Evolutionary conservation across 768 basidiomycete species (phyloP), one percentile per base, ranked within the genome.

Genomic region (Phaffia australis): DNA sequence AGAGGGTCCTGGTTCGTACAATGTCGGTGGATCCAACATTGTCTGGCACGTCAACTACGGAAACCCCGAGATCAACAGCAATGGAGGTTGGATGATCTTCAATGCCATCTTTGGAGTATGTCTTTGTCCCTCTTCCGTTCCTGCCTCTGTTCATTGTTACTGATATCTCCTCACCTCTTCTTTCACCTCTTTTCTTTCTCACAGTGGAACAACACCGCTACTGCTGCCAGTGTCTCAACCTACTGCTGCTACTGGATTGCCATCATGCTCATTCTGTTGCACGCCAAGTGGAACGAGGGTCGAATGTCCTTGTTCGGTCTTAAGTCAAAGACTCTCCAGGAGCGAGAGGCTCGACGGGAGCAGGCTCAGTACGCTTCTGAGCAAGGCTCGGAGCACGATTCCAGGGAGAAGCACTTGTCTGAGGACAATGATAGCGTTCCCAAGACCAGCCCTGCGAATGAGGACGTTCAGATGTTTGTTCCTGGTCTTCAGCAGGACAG

Each of bases 181-280:
- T 14, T 6, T 29, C 52, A 32, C 52, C 14, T 47, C 9, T 49
- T 30, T 4, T 23, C 50, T 42, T 48, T 4, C 15, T 61, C 25
- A 2, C 66, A 89, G 89, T 93, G 90, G 91, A 84, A 84, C 70
- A 92, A 93, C 76, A 87, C 79, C 63, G 92, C 85, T 11, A 85
- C 87, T 80, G 61, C 86, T 67, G 90, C 93, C 16, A 82, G 86
- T 1, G 81, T 97, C 25, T 79, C 94, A n/a, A 79, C 85, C 0
- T 98, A 97, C 75, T 83, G 89, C 57, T 87, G 89, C 76, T 97
- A 93, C 79, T 97, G 93, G 93, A 70, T 95, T 69, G 83, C 85
- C 16, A 87, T 87, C 70, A 84, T 93, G 56, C 81, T 73, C 46
- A 79, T 79, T 2, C 81, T 98, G 60, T 73, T 87, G 60, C 81